phyloP scores from a whole-genome alignment of 140 eudicot genomes.

The Oenanthe javanica region DNA sequence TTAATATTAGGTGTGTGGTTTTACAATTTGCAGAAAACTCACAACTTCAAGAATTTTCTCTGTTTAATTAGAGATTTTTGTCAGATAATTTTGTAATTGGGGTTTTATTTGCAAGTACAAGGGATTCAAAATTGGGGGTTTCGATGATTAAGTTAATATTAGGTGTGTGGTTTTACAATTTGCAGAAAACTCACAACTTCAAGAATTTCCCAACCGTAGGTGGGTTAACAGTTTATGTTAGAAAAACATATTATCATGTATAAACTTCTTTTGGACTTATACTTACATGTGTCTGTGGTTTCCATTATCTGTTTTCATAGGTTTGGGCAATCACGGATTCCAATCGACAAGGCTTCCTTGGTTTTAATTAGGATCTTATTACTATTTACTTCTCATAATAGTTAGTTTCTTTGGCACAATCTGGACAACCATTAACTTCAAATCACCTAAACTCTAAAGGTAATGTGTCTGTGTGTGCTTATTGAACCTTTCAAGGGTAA shows the following conservation, averaged over 20 bases:
- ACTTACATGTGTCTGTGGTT: constrained; percentile 4
- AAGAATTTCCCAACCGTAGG: too few relatives aligned
- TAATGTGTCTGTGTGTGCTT: neutral
- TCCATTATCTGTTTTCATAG: constrained; percentile 20
- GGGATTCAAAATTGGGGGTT: too few relatives aligned
- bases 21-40: too few relatives aligned
- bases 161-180: too few relatives aligned
- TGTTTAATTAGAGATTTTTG: too few relatives aligned
- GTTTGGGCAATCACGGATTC: constrained; percentile 96
- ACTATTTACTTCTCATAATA: constrained; percentile 19
- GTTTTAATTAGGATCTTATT: constrained; percentile 31
- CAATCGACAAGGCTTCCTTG: constrained; percentile 83
- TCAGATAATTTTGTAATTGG: too few relatives aligned
- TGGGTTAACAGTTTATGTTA: neutral
- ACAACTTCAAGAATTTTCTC: too few relatives aligned
- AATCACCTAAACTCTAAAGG: constrained; percentile 50
- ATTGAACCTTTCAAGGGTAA: too few relatives aligned
- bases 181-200: too few relatives aligned
- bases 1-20: too few relatives aligned
- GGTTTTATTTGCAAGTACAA: too few relatives aligned
- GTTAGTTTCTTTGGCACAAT: constrained; percentile 85
- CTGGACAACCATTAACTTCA: constrained; percentile 43
- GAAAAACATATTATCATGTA: neutral
- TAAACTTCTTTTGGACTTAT: neutral
- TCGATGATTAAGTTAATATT: too few relatives aligned